phyloP scores from a whole-genome alignment of 2,329 filamentous ascomycete species.

The Alternaria triticina region DNA sequence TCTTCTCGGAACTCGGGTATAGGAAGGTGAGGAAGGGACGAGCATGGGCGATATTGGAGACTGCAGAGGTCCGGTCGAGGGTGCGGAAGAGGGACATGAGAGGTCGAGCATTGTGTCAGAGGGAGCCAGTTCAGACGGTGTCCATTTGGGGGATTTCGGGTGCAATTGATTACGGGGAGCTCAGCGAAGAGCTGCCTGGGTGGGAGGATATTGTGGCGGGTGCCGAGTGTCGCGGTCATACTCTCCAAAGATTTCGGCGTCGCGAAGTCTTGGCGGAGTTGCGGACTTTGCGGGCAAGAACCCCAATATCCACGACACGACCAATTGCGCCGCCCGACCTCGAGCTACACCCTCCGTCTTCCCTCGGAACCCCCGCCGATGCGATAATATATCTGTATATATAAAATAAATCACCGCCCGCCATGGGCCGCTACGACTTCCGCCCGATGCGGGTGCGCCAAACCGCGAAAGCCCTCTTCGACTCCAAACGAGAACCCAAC shows the following conservation, averaged over 20 bases:
- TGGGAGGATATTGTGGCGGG: conserved; percentile 2
- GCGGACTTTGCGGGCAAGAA: conserved; percentile 12
- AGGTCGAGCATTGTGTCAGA: conserved; percentile 64
- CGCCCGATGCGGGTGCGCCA: conserved; percentile 60
- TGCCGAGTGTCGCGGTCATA: conserved; percentile 1
- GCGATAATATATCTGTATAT: not conserved
- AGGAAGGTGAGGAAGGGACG: conserved; percentile 43
- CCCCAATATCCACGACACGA: conserved; percentile 1
- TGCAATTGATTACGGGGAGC: conserved; percentile 17
- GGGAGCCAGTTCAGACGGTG: conserved; percentile 18
- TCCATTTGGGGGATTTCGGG: conserved; percentile 17
- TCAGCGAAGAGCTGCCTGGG: conserved; percentile 20
- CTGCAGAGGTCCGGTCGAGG: conserved; percentile 59
- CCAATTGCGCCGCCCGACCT: conserved; percentile 8
- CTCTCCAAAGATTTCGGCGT: conserved; percentile 14
- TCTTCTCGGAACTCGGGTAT: conserved; percentile 27
- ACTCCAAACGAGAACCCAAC: conserved; percentile 48
- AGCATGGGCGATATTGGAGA: conserved; percentile 52
- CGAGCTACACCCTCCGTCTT: not conserved
- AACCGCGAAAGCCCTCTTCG: conserved; percentile 58
- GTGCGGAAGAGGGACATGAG: conserved; percentile 69
- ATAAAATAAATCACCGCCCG: conserved; percentile 5
- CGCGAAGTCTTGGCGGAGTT: conserved; percentile 16
- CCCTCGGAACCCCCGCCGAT: not conserved
- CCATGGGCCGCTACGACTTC: conserved; percentile 61